Base-by-base conservation (phyloP, 495 filamentous ascomycete species). In the Hypoxylon rickii region DNA sequence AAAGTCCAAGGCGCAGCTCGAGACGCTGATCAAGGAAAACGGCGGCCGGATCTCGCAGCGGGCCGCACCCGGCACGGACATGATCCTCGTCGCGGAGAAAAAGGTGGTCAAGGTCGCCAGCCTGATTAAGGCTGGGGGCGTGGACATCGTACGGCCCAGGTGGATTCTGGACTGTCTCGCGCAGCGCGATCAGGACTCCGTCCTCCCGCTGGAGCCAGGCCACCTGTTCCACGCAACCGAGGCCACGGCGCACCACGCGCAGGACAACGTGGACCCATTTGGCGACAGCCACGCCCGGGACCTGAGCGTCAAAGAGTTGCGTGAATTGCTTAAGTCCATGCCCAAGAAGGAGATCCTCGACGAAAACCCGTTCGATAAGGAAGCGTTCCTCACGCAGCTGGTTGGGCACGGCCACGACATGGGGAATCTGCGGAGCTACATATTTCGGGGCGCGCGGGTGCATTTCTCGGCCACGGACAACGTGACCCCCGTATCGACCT, bases 101-200 rank as follows among this genome's bases (percentile, higher is more conserved):
- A 88, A 82, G 43, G 87, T 89, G 11, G 90, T 97, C 46, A 91
- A 92, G 62, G 92, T 94, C 5, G 88, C 89, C 20, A 90, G 89
- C 8, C 60, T 96, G 12, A 86, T 87, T 33, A 95, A 90, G 60
- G 75, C 73, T 4, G 86, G 83, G 13, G 75, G 83, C 1, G 71
- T 76, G 17, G 84, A 90, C 55, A 86, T 97, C 50, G 77, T 97
- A 32, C 81, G 83, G 15, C 89, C 92, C 3, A 80, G 78, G 11
- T 99, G 94, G 94, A 71, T 97, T 8, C 76, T 92, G 24, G 91
- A 97, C 67, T 94, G 89, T 58, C 78, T 90, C 43, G 73, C 77
- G 10, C 89, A 94, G 63, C 73, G 73, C 10, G 76, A 79, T 6
- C 70, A 80, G 18, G 80, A 79, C 26, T 74, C 84, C 19, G 68